Evolutionary conservation across 225 moss, liverwort and hornwort species (phyloP), one percentile per base, ranked within the genome.

Genomic region (Pseudoscleropodium purum): DNA sequence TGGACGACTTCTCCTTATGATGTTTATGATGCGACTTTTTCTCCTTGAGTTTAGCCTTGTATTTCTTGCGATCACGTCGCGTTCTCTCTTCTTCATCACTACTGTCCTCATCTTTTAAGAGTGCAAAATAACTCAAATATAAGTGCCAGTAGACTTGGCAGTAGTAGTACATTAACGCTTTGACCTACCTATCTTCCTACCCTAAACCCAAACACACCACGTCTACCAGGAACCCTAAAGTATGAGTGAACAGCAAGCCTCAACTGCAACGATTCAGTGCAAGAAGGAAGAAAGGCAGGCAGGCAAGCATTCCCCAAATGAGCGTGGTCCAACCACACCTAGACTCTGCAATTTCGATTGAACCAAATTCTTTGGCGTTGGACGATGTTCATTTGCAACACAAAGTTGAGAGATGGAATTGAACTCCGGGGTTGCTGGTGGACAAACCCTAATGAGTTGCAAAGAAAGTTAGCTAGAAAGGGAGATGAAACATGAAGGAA

Each of bases 21-120:
- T 89, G 88, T 49, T 87, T 90, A 76, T 86, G 95, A 57, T 31
- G 9, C 65, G 87, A 86, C 87, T 85, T 92, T 75, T 82, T 94
- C 75, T 91, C 94, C 77, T 95, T 95, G 62, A 89, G 93, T 81
- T 91, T 94, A 19, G 66, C 87, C 87, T 92, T 94, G 76, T 83
- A 66, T 81, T 92, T 91, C 82, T 94, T 96, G 79, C 92, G 94
- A 54, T 92, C 93, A 74, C 90, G 91, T 87, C 92, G 92, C 72
- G 89, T 91, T 74, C 89, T 93, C 81, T 73, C 59, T 73, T 94
- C 97, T 85, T 85, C 98, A 78, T 96, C 95, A 88, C 93, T 95
- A 90, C 95, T 95, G 85, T 91, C 93, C 92, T 94, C 95, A 87
- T 93, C 94, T 93, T 89, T 91, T 65, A 90, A 92, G 59, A 91